Evolutionary conservation across 192 early-diverging fungal species (phyloP).

Genomic region (Linnemannia elongata): DNA sequence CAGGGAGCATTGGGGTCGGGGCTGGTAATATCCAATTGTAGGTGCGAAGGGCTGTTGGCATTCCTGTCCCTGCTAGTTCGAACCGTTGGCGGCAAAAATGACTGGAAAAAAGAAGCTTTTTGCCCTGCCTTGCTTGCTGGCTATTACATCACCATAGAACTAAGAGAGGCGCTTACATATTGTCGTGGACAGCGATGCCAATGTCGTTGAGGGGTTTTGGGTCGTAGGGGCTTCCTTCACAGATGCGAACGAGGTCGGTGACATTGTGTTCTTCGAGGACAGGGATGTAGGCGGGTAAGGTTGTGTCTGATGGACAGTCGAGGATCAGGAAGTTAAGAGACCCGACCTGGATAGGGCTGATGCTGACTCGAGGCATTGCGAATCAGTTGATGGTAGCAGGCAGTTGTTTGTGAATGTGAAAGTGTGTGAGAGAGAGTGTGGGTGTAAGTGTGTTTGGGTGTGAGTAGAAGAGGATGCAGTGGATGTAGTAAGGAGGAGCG

Average conservation of each 20-base stretch:
- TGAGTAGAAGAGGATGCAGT: not conserved
- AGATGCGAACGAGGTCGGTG: constrained; percentile 78
- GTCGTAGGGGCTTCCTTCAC: constrained; percentile 74
- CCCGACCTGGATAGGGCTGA: constrained; percentile 53
- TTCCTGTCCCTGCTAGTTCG: not conserved
- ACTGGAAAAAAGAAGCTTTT: not conserved
- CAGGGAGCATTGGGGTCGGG: not conserved
- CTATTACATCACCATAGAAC: not conserved
- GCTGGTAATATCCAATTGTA: not conserved
- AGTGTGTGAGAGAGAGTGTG: not conserved
- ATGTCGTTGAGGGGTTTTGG: constrained; percentile 54
- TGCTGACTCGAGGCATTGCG: constrained; percentile 53
- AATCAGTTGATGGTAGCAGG: not conserved
- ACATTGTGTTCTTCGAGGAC: constrained; percentile 66
- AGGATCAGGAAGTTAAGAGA: constrained; percentile 73
- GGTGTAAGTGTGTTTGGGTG: not conserved
- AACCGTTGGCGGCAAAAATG: not conserved
- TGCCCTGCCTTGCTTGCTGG: not conserved
- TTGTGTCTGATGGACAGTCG: constrained; percentile 76
- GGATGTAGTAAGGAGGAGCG: not conserved
- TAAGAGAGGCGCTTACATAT: constrained; percentile 42
- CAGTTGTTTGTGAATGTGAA: not conserved
- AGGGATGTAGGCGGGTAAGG: constrained; percentile 68
- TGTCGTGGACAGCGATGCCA: constrained; percentile 75
- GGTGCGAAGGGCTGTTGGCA: not conserved